Conservation (phyloP, 129 eudicot genomes). For the Lonicera japonica region DNA sequence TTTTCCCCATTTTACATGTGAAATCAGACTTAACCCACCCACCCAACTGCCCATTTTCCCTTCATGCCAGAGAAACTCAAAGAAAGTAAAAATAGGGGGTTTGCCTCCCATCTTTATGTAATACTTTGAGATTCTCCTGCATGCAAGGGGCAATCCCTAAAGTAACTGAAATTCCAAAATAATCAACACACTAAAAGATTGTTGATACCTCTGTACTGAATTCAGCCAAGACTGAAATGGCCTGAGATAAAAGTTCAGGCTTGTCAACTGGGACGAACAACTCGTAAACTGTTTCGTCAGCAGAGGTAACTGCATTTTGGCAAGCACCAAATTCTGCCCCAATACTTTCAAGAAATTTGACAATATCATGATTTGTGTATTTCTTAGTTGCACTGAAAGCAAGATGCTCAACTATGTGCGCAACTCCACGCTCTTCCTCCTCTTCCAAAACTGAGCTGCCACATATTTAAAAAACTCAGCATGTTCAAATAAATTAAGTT, state of each 20-base stretch:
- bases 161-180: not conserved
- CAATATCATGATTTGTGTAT: constrained; percentile 90
- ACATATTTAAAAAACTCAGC: constrained; percentile 20
- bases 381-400: constrained; percentile 93
- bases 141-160: too few species aligned
- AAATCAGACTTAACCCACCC: too few species aligned
- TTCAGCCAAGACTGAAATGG: constrained; percentile 82
- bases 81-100: too few species aligned
- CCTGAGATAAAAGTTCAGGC: constrained; percentile 82
- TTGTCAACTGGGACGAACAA: constrained; percentile 93
- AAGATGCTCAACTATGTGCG: constrained; percentile 94
- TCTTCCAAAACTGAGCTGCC: constrained; percentile 95
- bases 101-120: too few species aligned
- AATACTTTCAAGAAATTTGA: constrained; percentile 88
- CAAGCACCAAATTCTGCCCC: constrained; percentile 99
- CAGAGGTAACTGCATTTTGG: constrained; percentile 80
- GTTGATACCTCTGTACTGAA: constrained; percentile 74
- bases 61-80: too few species aligned
- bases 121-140: too few species aligned
- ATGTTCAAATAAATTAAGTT: not conserved
- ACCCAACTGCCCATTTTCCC: too few species aligned
- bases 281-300: constrained; percentile 92
- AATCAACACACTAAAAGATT: not conserved
- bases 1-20: too few species aligned
- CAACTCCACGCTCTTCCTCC: constrained; percentile 89